Base-by-base conservation (phyloP, 345 rosid genomes). In the Fremontodendron californicum region DNA sequence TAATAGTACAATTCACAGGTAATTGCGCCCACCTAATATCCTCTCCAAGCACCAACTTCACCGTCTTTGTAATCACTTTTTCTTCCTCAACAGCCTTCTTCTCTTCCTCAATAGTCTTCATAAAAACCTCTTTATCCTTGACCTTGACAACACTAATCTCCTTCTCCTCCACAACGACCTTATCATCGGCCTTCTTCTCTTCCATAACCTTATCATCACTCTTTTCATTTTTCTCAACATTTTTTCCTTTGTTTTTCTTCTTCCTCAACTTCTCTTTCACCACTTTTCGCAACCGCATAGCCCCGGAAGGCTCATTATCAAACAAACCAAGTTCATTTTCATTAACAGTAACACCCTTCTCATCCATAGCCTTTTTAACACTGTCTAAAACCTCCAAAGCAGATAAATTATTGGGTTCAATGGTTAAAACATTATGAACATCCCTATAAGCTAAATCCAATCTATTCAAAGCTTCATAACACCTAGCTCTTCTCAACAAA, bases 1-100 rank as follows among this genome's bases (percentile, higher is more conserved):
- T 82, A 79, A 96, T 79, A 74, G 77, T 82, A 68, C 97, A 92
- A 81, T 87, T 91, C 73, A 81, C 10, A 0, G 95, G 98, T 65
- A 96, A 75, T 48, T 92, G 97, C 6, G 99, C 98, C 91, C 90
- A 86, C 80, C 99, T 90, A 64, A 94, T 96, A 80, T 96, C 99
- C 78, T 96, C 98, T 75, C 97, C 97, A 55, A 90, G 82, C 45
- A 94, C 97, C 86, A 96, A 78, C 85, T 96, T 96, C 81, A 88
- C 92, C 4, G 92, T 91, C 89, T 87, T 90, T 2, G 93, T 81
- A 61, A 91, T 84, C 9, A 79, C 81, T n/a, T 86, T 83, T 78
- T 87, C 91, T 82, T 88, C 92, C 75, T 87, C 82, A 19, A 87
- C 79, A 64, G 81, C 84, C 79, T 77, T 75, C 79, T 87, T 88